Evolutionary conservation across 2,329 filamentous ascomycete species (phyloP).

Genomic region (Verticillium nonalfalfae): DNA sequence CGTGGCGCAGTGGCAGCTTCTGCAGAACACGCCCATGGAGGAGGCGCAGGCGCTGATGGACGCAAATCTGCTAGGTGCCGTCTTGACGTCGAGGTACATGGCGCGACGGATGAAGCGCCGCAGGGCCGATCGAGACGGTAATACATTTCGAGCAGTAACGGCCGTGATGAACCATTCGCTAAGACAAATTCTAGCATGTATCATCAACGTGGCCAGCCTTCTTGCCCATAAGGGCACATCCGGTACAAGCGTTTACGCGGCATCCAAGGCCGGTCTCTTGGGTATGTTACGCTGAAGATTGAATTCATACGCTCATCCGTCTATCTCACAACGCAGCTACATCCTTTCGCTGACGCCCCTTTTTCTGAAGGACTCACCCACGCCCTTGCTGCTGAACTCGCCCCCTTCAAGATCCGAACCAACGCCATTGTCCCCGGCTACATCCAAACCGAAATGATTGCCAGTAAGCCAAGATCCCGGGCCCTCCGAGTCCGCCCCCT

Average conservation of each 20-base stretch:
- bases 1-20: slow-evolving; percentile 56
- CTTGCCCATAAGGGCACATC: slow-evolving; percentile 62
- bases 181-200: slow-evolving; percentile 42
- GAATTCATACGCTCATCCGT: slow-evolving; percentile 4
- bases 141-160: slow-evolving; percentile 1
- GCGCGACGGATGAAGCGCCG: slow-evolving; percentile 37
- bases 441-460: slow-evolving; percentile 74
- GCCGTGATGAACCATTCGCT: background rate
- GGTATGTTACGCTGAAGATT: slow-evolving; percentile 36
- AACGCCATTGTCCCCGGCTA: slow-evolving; percentile 82
- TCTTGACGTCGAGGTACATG: slow-evolving; percentile 51
- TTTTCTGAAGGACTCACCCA: slow-evolving; percentile 55
- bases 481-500: background rate
- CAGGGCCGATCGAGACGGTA: slow-evolving; percentile 16
- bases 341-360: background rate
- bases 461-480: slow-evolving; percentile 44
- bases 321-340: background rate
- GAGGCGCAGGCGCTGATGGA: slow-evolving; percentile 53
- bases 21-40: slow-evolving; percentile 46
- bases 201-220: slow-evolving; percentile 77
- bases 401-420: slow-evolving; percentile 57
- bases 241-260: slow-evolving; percentile 69
- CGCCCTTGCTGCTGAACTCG: slow-evolving; percentile 58
- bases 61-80: slow-evolving; percentile 65
- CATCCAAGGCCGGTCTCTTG: slow-evolving; percentile 74